Evolutionary conservation across 257 asterid genomes (phyloP).

Genomic region (Nicotiana undulata): DNA sequence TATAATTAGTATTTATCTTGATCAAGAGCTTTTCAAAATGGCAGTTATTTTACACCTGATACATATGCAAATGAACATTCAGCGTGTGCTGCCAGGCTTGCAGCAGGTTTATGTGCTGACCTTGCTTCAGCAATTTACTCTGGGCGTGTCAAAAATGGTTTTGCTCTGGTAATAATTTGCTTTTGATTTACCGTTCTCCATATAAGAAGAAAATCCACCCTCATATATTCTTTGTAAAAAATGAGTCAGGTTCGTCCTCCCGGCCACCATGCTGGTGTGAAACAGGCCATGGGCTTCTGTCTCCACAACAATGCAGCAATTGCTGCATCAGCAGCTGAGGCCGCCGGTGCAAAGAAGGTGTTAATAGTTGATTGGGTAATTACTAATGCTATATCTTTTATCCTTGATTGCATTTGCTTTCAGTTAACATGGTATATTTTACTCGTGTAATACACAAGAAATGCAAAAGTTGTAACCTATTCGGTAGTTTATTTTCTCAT

Average conservation of each 20-base stretch:
- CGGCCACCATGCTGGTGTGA: conserved; percentile 99
- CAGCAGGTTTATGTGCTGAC: conserved; percentile 96
- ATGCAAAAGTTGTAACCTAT: not conserved
- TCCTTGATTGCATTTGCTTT: not conserved
- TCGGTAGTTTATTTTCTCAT: conserved; percentile 5
- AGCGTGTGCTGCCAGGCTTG: conserved; percentile 92
- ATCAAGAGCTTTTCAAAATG: not conserved
- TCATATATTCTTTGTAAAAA: conserved; percentile 12
- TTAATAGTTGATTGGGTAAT: conserved; percentile 94
- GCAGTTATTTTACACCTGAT: conserved; percentile 98
- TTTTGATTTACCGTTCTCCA: not conserved
- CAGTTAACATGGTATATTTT: not conserved
- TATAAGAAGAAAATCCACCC: conserved; percentile 8
- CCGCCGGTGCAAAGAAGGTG: conserved; percentile 90
- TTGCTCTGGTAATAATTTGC: conserved; percentile 73
- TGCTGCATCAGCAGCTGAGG: conserved; percentile 90
- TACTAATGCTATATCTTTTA: not conserved
- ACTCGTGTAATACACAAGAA: not conserved
- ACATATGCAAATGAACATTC: conserved; percentile 90
- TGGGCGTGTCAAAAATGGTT: conserved; percentile 85
- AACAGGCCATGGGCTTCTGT: conserved; percentile 96
- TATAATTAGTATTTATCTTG: not conserved
- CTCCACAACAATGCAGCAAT: conserved; percentile 98
- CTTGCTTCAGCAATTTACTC: conserved; percentile 79
- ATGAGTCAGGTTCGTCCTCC: conserved; percentile 92